Percentiles rank a stretch among this genome's conserved stretches.
Evolutionary conservation across 2,329 filamentous ascomycete genomes (phyloP).

Genomic region (Berkeleyomyces basicola): DNA sequence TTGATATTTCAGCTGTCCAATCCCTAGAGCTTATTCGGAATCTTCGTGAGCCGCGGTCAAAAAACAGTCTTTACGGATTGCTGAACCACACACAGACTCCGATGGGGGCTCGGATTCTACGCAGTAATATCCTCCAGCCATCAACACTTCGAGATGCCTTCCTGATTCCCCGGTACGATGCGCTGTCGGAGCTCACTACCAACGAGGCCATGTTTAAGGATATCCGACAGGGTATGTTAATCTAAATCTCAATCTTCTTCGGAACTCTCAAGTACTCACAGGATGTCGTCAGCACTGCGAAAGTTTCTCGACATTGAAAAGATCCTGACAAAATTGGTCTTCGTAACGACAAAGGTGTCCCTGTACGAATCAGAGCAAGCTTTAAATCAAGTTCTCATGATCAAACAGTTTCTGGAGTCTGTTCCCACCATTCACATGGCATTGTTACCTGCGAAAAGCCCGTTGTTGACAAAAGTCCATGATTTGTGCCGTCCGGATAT

Average conservation of each 20-base stretch:
- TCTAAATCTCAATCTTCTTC: neutral
- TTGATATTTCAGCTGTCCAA: constrained; percentile 73
- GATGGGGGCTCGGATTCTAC: constrained; percentile 72
- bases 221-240: constrained; percentile 44
- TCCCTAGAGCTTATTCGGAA: constrained; percentile 88
- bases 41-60: constrained; percentile 57
- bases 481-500: constrained; percentile 50
- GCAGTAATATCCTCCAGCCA: constrained; percentile 78
- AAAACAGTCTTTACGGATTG: constrained; percentile 67
- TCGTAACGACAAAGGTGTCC: constrained; percentile 49
- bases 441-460: constrained; percentile 44
- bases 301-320: constrained; percentile 65
- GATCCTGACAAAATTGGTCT: constrained; percentile 45
- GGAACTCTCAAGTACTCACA: no score
- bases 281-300: constrained; percentile 7
- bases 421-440: constrained; percentile 52
- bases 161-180: constrained; percentile 59
- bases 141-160: constrained; percentile 51
- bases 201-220: constrained; percentile 76
- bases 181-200: constrained; percentile 62
- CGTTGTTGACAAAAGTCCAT: constrained; percentile 50
- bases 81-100: constrained; percentile 73
- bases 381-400: constrained; percentile 70
- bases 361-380: constrained; percentile 60
- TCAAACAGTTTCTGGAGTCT: constrained; percentile 64